Evolutionary conservation across 768 basidiomycete species (phyloP).

Genomic region (Lentinula sp.): DNA sequence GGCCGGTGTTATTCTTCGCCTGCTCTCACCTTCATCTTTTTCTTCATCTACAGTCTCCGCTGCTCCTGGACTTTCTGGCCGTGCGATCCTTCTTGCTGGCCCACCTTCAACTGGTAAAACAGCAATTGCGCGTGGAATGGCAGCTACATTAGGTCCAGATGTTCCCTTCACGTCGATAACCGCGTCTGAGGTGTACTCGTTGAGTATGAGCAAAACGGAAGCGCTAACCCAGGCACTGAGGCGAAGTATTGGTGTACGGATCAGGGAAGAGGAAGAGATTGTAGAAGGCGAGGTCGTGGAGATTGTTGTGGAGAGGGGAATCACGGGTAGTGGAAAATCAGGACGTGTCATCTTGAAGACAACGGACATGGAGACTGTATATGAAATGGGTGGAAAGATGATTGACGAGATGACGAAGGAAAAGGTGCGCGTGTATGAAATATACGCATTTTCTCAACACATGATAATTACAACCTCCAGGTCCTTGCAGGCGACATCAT

Average conservation of each 20-base stretch:
- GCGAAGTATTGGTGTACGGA: conserved; percentile 93
- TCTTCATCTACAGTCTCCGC: not conserved
- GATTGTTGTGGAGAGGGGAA: conserved; percentile 94
- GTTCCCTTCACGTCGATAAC: conserved; percentile 99
- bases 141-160: conserved; percentile 88
- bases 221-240: conserved; percentile 95
- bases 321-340: conserved; percentile 96
- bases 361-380: conserved; percentile 99
- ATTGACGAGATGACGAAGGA: conserved; percentile 96
- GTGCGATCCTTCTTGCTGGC: conserved; percentile 95
- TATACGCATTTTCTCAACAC: not conserved
- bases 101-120: conserved; percentile 98
- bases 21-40: conserved; percentile 48
- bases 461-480: not conserved
- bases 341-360: conserved; percentile 97
- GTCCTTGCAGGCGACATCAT: conserved; percentile 93
- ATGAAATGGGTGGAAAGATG: conserved; percentile 98
- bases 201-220: conserved; percentile 98
- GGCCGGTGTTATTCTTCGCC: conserved; percentile 94
- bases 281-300: conserved; percentile 99
- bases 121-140: conserved; percentile 98
- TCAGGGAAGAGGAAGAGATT: conserved; percentile 96
- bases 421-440: conserved; percentile 36
- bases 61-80: conserved; percentile 89
- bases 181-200: conserved; percentile 95